Conservation (phyloP, 805 yeast species). For the Candida michaelii region DNA sequence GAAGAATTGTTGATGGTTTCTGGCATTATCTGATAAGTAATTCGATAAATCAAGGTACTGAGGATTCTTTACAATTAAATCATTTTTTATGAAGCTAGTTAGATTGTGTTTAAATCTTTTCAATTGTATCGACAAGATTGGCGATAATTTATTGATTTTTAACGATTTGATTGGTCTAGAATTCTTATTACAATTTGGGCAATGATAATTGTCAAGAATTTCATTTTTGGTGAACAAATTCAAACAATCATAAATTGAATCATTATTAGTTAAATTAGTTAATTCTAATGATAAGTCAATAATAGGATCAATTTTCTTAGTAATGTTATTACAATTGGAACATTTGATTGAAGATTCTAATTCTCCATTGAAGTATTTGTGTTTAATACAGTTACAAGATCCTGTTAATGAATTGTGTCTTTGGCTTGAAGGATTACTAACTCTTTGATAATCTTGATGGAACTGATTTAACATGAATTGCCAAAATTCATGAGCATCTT, state of each 20-base stretch:
- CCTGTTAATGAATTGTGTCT: slow-evolving; percentile 1
- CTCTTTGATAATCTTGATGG: slow-evolving; percentile 45
- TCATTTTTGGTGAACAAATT: slow-evolving; percentile 77
- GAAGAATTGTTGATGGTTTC: slow-evolving; percentile 30
- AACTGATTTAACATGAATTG: slow-evolving; percentile 86
- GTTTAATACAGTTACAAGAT: slow-evolving; percentile 75
- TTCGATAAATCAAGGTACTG: slow-evolving; percentile 67
- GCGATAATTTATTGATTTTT: slow-evolving; percentile 66
- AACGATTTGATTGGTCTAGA: slow-evolving; percentile 66
- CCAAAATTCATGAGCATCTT: slow-evolving; percentile 98
- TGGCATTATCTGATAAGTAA: slow-evolving; percentile 45
- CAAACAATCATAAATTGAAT: slow-evolving; percentile 60
- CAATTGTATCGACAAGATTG: slow-evolving; percentile 78
- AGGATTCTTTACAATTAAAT: slow-evolving; percentile 72
- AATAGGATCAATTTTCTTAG: slow-evolving; percentile 82
- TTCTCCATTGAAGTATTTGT: slow-evolving; percentile 79
- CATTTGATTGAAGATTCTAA: slow-evolving; percentile 80
- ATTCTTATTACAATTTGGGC: slow-evolving; percentile 64
- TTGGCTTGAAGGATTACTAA: slow-evolving; percentile 9
- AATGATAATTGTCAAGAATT: slow-evolving; percentile 69
- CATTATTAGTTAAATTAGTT: slow-evolving; percentile 29
- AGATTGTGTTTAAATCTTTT: slow-evolving; percentile 72
- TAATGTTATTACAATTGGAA: slow-evolving; percentile 59
- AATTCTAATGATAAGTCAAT: slow-evolving; percentile 86
- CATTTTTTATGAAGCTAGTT: slow-evolving; percentile 58